Base-by-base conservation (phyloP, 164 flowering plant species). In the Liquidambar formosana region DNA sequence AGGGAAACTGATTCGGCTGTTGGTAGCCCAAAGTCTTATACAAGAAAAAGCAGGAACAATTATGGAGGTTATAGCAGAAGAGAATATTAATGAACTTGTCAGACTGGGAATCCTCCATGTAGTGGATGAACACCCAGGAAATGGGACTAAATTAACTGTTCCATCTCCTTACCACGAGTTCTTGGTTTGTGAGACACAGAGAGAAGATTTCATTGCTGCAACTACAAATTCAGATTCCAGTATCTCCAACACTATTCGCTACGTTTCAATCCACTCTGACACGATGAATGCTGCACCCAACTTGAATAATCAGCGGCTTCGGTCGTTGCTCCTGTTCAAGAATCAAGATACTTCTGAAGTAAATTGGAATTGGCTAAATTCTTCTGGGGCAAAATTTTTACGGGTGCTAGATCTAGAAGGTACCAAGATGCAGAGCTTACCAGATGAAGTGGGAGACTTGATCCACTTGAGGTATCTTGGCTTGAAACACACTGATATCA, bases 331-430 rank as follows among this genome's bases (percentile, higher is more conserved):
- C 59, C 43, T 66, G 71, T 52, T 73, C 46, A 67, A 65, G 11
- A 67, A 65, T 23, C 33, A 62, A 63, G 51, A 66, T 13, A 47
- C 65, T 23, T 61, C 73, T 16, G 73, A 54, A 22, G 66, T 48
- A 0, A 44, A 59, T 19, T 63, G 49, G 51, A 49, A 72, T 59
- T 56, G 75, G 73, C 47, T 72, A n/a, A 63, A 65, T 28, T 45
- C 57, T 54, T 15, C 21, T 48, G 54, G 75, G 21, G 46, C 71
- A 61, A 71, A 72, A 61, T 45, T 63, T 63, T 67, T 75, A 52
- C 23, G 73, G 44, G 76, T 78, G 27, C 66, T 78, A 47, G 75
- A 79, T 75, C 63, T 75, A 14, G 81, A 74, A 72, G 63, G 58
- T 12, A 23, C 68, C 53, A 56, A 44, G 61, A 54, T 71, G 58